Conservation (phyloP, 495 filamentous ascomycete species). For the Cercophora sp. region DNA sequence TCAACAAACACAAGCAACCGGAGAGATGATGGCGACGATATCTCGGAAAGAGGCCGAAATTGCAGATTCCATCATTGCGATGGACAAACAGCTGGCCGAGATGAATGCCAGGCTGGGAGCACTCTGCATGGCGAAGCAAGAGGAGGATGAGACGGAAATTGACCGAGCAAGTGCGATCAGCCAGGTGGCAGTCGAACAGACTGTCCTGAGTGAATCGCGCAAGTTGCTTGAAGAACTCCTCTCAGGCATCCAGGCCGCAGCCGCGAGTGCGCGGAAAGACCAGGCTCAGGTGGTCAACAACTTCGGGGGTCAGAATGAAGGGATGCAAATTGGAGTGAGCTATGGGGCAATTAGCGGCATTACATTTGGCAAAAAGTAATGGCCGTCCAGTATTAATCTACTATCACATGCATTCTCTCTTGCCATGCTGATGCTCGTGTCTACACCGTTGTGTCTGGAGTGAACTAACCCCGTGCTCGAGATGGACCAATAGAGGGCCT, state of each 20-base stretch:
- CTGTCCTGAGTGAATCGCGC: slow-evolving; percentile 24
- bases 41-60: slow-evolving; percentile 25
- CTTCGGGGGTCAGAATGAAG: slow-evolving; percentile 13
- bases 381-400: no score
- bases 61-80: slow-evolving; percentile 26
- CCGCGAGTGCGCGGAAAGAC: slow-evolving; percentile 18
- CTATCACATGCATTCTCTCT: no score
- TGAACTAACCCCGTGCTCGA: no score
- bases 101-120: slow-evolving; percentile 27
- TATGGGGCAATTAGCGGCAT: slow-evolving; percentile 6
- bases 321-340: slow-evolving; percentile 11
- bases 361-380: slow-evolving; percentile 10
- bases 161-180: slow-evolving; percentile 25
- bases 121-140: slow-evolving; percentile 23
- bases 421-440: no score
- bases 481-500: no score
- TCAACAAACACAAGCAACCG: slow-evolving; percentile 24
- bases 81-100: slow-evolving; percentile 26
- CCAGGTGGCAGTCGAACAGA: slow-evolving; percentile 32
- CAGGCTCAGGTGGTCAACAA: slow-evolving; percentile 4
- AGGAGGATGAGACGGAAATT: slow-evolving; percentile 24
- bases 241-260: slow-evolving; percentile 29
- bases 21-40: slow-evolving; percentile 29
- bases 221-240: slow-evolving; percentile 32
- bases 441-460: no score